Conservation (phyloP, 1,284 basidiomycete species). For the Ustilago loliicola region DNA sequence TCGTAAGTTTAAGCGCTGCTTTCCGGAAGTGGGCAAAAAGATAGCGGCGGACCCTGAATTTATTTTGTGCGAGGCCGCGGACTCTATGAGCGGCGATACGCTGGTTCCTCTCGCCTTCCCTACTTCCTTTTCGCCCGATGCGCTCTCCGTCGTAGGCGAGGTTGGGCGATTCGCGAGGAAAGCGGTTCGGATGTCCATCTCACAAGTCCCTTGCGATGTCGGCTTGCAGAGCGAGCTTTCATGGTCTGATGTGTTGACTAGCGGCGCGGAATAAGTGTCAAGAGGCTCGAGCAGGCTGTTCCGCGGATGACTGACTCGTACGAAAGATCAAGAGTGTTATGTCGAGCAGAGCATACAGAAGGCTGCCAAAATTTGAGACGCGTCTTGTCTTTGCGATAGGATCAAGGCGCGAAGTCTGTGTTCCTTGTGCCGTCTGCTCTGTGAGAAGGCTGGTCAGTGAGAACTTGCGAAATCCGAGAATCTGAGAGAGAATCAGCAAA, state of each 20-base stretch:
- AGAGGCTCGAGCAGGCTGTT: no score
- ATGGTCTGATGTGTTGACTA: no score
- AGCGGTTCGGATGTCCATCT: no score
- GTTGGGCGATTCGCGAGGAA: not conserved
- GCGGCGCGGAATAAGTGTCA: no score
- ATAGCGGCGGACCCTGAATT: not conserved
- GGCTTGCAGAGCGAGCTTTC: no score
- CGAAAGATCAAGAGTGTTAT: not conserved
- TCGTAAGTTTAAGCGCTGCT: no score
- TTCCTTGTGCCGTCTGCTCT: no score
- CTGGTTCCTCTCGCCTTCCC: not conserved
- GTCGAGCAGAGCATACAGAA: no score
- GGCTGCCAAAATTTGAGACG: not conserved
- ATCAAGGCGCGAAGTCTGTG: not conserved
- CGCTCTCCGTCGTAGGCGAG: not conserved
- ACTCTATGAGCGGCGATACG: constrained; percentile 8
- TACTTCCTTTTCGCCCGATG: not conserved
- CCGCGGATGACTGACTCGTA: constrained; percentile 2
- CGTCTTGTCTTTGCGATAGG: not conserved
- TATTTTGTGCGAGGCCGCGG: no score
- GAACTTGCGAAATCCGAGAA: constrained; percentile 17
- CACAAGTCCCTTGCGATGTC: no score
- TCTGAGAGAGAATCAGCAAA: not conserved
- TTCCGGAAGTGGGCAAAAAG: not conserved
- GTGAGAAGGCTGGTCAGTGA: constrained; percentile 1